Base-by-base conservation (phyloP, 202 grass and related monocot genomes). In the Panicum virgatum region DNA sequence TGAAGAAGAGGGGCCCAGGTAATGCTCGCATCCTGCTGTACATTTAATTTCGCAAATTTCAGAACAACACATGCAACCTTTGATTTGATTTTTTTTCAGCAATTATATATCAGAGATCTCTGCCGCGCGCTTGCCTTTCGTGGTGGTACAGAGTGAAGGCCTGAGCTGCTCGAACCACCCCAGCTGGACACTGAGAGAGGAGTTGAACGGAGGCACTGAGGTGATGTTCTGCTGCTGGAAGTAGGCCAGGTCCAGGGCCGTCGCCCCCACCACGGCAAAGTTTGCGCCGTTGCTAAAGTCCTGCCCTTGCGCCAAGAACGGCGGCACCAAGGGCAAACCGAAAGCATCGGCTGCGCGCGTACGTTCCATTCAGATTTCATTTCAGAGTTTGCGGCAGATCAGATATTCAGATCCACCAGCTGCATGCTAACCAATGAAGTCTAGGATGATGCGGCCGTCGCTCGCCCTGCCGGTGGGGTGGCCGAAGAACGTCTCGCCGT, bases 251-350 rank as follows among this genome's bases (percentile, higher is more conserved):
- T 77, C 79, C 7, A 88, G 79, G 13, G 86, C 83, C 19, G 91
- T 88, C 25, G 83, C 85, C 22, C 82, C 85, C 2, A 34, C 39
- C 6, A 78, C 75, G 0, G 88, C 88, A n/a, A 91, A 91, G 50
- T 90, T 90, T 2, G 50, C 88, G 37, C 91, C 91, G 8, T 36
- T 47, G 29, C 15, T 50, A 79, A 90, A 88, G 73, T 34, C 20
- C 38, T 88, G 40, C 8, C n/a, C 27, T 4, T 39, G 27, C 44
- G 11, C 51, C 75, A 84, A 18, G 1, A 83, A 86, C 12, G 90
- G 79, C 36, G 86, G 90, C 37, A 92, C 12, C 29, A 92, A 73
- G 13, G 86, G 83, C 5, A 92, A 63, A 5, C 82, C 90, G 9
- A 89, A 2, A 3, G 73, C 74, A 12, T 73, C 25, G 12, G 90